Conservation (phyloP, 257 asterid species). For the Nicotiana undulata region DNA sequence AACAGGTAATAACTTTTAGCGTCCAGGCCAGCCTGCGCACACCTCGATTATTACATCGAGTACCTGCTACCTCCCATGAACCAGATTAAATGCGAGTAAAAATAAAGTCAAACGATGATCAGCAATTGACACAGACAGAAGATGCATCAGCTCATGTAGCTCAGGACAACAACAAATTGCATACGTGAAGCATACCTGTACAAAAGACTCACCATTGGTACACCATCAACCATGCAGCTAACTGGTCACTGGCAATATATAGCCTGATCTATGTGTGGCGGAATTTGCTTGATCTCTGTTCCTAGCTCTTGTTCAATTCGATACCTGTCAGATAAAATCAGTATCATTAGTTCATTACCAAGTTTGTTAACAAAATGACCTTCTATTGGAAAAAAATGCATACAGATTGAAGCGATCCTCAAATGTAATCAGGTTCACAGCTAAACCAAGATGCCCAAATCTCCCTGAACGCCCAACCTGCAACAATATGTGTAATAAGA, state of each 20-base stretch:
- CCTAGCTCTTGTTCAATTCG: constrained; percentile 93
- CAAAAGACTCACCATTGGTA: constrained; percentile 33
- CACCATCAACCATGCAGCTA: constrained; percentile 14
- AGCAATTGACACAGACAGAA: background rate
- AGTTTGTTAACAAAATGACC: background rate
- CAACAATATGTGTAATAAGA: constrained; percentile 6
- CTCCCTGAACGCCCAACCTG: constrained; percentile 96
- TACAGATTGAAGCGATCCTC: constrained; percentile 91
- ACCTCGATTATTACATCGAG: too few relatives aligned
- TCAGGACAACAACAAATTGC: background rate
- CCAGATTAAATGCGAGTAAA: background rate
- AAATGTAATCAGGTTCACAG: constrained; percentile 81
- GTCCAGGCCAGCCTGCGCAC: too few relatives aligned
- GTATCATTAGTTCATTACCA: constrained; percentile 5
- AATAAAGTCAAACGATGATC: background rate
- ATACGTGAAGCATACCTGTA: background rate
- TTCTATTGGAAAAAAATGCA: constrained; percentile 12
- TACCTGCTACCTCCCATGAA: too few relatives aligned
- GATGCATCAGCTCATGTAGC: background rate
- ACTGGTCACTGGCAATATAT: constrained; percentile 59
- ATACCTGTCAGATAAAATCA: constrained; percentile 42
- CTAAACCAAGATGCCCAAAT: constrained; percentile 90
- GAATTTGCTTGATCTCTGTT: constrained; percentile 92
- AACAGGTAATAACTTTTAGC: too few relatives aligned
- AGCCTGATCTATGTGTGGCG: constrained; percentile 82